phyloP scores from a whole-genome alignment of 1,139 yeast species.

The Sugiyamaella sp. region DNA sequence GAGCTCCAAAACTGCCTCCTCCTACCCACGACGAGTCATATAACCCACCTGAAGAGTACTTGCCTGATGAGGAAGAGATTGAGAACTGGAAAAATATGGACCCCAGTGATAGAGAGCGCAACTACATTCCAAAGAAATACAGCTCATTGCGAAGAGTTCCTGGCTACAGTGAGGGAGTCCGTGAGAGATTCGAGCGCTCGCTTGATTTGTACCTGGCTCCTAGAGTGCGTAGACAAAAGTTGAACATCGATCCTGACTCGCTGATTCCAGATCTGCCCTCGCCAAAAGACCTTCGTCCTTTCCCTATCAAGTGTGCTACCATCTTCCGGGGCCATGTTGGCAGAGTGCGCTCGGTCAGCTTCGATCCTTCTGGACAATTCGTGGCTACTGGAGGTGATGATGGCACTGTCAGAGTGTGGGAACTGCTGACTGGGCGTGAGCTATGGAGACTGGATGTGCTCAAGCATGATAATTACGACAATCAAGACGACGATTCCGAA shows the following conservation, averaged over 20 bases:
- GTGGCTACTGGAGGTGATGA: conserved; percentile 98
- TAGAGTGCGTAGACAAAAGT: conserved; percentile 86
- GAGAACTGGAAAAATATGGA: conserved; percentile 72
- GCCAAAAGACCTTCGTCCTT: conserved; percentile 96
- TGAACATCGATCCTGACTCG: conserved; percentile 94
- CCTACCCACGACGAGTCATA: conserved; percentile 97
- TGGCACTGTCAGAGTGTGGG: conserved; percentile 96
- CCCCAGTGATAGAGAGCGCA: conserved; percentile 76
- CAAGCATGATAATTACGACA: conserved; percentile 42
- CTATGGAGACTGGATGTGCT: conserved; percentile 66
- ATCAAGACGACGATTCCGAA: conserved; percentile 47
- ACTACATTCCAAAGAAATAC: conserved; percentile 82
- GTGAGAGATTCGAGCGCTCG: conserved; percentile 93
- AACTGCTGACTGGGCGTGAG: conserved; percentile 91
- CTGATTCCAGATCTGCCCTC: conserved; percentile 95
- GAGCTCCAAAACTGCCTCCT: conserved; percentile 95
- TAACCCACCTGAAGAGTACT: conserved; percentile 96
- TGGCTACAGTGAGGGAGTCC: conserved; percentile 79
- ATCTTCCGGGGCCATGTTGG: conserved; percentile 81
- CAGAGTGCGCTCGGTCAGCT: conserved; percentile 76
- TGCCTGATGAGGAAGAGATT: conserved; percentile 76
- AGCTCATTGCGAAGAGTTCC: conserved; percentile 88
- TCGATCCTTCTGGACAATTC: conserved; percentile 92
- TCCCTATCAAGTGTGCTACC: conserved; percentile 91
- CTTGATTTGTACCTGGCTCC: conserved; percentile 95